Base-by-base conservation (phyloP, 148 eudicot genomes). In the Silene latifolia region DNA sequence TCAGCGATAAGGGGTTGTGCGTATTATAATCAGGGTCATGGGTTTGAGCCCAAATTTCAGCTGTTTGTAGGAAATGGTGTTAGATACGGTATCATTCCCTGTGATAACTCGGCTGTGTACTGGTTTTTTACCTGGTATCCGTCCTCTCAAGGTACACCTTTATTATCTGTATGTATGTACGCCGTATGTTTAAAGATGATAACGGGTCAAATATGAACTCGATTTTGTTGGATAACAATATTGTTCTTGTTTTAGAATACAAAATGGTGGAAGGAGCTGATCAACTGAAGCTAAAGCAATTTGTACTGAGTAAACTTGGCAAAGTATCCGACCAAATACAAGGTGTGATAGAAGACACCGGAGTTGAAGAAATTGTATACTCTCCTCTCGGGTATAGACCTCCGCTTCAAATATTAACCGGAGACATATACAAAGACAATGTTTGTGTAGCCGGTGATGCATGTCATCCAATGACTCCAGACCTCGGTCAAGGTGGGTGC, bases 391-490 rank as follows among this genome's bases (percentile, higher is more conserved):
- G 87, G 21, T 82, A 25, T 63, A 79, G 90, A 21, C 80, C 73
- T 67, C 90, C 92, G 60, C 82, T 81, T 85, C 81, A 89, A 65
- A 58, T 89, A 23, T 65, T 87, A 3, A 69, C 62, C 46, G 83
- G 82, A 25, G 80, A 83, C 63, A 87, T 84, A 67, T 87, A 85
- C 82, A 89, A 87, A 78, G 88, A 84, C 79, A 89, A 89, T 72
- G 85, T 84, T 0, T 83, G 89, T 32, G 84, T 87, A 13, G 80
- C 80, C 0, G 93, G 93, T 0, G 93, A 89, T 39, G 93, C 93
- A 2, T 76, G 75, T 53, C 93, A 89, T 54, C 87, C 91, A 5
- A 86, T 87, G 91, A 87, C 93, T 69, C 93, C 93, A 0, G 90
- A 87, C 67, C 32, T 89, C 4, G 93, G 88, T 57, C 93, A 89